Evolutionary conservation across 306 rosid genomes (phyloP).

Genomic region (Sindora glabra): DNA sequence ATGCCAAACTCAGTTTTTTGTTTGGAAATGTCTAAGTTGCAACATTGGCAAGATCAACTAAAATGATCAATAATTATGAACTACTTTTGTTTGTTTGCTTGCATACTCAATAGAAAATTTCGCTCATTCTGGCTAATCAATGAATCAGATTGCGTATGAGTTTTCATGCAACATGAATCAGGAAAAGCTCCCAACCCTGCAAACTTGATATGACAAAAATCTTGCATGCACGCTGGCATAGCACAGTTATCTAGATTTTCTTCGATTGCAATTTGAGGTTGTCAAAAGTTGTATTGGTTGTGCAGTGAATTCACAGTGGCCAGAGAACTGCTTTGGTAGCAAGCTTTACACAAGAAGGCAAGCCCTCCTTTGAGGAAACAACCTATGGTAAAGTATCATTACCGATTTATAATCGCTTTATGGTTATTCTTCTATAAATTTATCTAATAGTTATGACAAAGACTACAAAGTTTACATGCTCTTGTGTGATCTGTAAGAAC

Average conservation of each 20-base stretch:
- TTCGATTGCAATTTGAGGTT: slow-evolving; percentile 46
- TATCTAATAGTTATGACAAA: neutral
- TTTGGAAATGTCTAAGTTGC: no score
- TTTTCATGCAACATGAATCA: slow-evolving; percentile 39
- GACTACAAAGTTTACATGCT: neutral
- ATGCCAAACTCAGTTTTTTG: no score
- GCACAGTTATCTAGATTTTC: slow-evolving; percentile 52
- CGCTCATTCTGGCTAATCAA: slow-evolving; percentile 46
- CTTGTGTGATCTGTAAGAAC: neutral
- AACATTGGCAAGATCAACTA: no score
- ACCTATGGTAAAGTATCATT: slow-evolving; percentile 39
- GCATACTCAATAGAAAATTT: no score
- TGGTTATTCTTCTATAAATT: neutral
- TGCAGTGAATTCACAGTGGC: slow-evolving; percentile 48
- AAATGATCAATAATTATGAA: no score
- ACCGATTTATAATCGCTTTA: slow-evolving; percentile 2
- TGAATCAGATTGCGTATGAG: slow-evolving; percentile 36
- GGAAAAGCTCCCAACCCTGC: slow-evolving; percentile 25
- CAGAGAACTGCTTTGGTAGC: slow-evolving; percentile 30
- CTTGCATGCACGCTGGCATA: slow-evolving; percentile 27
- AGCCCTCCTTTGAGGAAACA: slow-evolving; percentile 36
- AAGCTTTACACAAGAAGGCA: slow-evolving; percentile 42
- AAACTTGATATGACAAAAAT: slow-evolving; percentile 39
- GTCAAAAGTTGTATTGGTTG: slow-evolving; percentile 31
- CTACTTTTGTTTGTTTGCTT: no score